Evolutionary conservation across 164 flowering plant genomes (phyloP), one percentile per base, ranked within the genome.

Genomic region (Akebia trifoliata): DNA sequence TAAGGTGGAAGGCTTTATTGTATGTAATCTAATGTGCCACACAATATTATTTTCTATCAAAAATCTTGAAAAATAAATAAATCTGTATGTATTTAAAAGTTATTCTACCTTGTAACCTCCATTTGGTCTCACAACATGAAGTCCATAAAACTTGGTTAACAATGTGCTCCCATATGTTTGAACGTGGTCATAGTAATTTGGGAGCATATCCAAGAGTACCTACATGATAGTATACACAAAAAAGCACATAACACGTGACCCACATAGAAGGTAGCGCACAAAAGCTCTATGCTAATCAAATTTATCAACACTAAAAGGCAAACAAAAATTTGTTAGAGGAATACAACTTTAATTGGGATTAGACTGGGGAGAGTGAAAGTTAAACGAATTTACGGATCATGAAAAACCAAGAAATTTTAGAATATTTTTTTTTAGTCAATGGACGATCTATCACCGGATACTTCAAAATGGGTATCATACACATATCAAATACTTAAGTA

Each of bases 161-260:
- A 80, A 57, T 36, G 89, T 58, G 50, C 60, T 57, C 48, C 51
- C 56, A 58, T 63, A 68, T 22, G 51, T 61, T 31, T 43, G 50
- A 5, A 81, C 50, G 69, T 81, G 81, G 4, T 30, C 50, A 60
- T 70, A 77, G 61, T 81, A 83, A 28, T 61, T 75, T 39, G 80
- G 83, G 36, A 77, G 78, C 78, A 77, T 77, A 42, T 62, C 57
- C 32, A 77, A 51, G 30, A 77, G 73, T 8, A 72, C 78, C 81
- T 77, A 50, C 55, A 34, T 21, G 44, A 47, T 37, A 34, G 11
- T 11, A 14, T 30, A 64, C 25, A 28, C 12, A 31, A 30, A 50
- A 9, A 15, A 50, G 28, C 38, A 29, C 1, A 17, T 18, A 56
- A 17, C 3, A 28, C 12, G 9, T 6, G n/a, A n/a, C n/a, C n/a